Conservation (phyloP, 257 asterid species). For the Capsicum rhomboideum region DNA sequence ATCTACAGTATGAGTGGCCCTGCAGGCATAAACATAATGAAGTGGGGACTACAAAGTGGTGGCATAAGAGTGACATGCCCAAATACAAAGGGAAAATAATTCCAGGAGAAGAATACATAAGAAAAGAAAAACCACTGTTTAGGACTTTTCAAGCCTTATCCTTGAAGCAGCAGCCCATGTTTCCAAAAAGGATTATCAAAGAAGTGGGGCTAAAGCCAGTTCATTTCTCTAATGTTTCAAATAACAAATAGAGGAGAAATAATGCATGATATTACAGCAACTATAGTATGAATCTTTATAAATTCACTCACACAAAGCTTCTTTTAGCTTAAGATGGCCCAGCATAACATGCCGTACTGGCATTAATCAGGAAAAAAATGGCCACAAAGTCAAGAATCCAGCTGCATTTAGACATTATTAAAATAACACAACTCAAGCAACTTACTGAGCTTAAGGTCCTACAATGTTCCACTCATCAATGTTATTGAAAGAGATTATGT, state of each 20-base stretch:
- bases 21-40: neutral
- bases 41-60: constrained; percentile 10
- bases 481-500: neutral
- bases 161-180: neutral
- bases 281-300: constrained; percentile 36
- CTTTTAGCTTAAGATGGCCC: constrained; percentile 29
- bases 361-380: constrained; percentile 17
- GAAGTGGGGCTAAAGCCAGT: constrained; percentile 46
- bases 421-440: constrained; percentile 14
- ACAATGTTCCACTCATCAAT: constrained; percentile 8
- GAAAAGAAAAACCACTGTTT: neutral
- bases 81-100: neutral
- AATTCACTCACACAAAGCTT: constrained; percentile 20
- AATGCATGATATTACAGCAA: constrained; percentile 12
- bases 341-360: constrained; percentile 34
- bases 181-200: constrained; percentile 3
- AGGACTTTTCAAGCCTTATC: neutral
- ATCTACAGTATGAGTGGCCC: neutral
- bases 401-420: constrained; percentile 23
- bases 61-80: constrained; percentile 1
- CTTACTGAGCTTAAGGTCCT: constrained; percentile 25
- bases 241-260: constrained; percentile 43
- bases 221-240: constrained; percentile 19
- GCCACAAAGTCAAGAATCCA: constrained; percentile 48
- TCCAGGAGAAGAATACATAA: neutral